These are phyloP conservation scores for Gremmenia infestans DNA, from an alignment of 2,329 filamentous ascomycete genomes.

Conservation along the genomic window DNA sequence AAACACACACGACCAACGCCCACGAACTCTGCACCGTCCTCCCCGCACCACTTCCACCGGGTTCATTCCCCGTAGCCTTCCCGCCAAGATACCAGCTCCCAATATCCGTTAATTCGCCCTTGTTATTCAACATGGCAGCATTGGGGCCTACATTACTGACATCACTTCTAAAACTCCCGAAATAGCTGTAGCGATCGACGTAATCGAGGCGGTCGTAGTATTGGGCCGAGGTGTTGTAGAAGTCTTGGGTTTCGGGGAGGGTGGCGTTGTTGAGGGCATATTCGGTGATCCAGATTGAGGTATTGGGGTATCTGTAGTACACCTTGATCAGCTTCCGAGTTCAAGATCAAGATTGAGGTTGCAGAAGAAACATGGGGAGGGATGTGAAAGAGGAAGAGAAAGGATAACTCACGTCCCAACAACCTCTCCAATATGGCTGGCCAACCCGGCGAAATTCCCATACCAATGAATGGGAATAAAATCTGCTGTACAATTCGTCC, in stretches of 20 bases:
- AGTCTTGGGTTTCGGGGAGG: conserved; percentile 53
- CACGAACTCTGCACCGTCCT: too few relatives aligned
- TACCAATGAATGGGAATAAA: conserved; percentile 65
- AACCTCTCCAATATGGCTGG: conserved; percentile 33
- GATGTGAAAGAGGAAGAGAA: neutral
- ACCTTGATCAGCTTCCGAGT: conserved; percentile 23
- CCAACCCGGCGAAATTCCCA: conserved; percentile 46
- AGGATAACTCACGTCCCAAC: conserved; percentile 22
- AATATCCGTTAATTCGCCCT: conserved; percentile 68
- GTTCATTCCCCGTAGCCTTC: conserved; percentile 32
- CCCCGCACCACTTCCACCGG: neutral
- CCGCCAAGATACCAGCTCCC: conserved; percentile 72
- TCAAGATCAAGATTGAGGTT: too few relatives aligned
- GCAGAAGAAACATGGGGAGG: conserved; percentile 39
- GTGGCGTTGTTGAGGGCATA: conserved; percentile 57
- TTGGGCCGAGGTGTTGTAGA: conserved; percentile 61
- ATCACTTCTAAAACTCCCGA: conserved; percentile 66
- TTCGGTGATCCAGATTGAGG: conserved; percentile 73
- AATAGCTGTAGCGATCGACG: conserved; percentile 67
- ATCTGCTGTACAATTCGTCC: conserved; percentile 53
- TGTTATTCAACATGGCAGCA: conserved; percentile 61
- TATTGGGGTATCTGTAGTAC: conserved; percentile 48
- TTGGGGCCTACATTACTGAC: conserved; percentile 72
- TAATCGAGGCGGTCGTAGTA: conserved; percentile 59
- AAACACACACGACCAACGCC: too few relatives aligned